These are phyloP conservation scores for Cicer chorassanicum DNA, from an alignment of 306 rosid genomes.

Conservation along the genomic window DNA sequence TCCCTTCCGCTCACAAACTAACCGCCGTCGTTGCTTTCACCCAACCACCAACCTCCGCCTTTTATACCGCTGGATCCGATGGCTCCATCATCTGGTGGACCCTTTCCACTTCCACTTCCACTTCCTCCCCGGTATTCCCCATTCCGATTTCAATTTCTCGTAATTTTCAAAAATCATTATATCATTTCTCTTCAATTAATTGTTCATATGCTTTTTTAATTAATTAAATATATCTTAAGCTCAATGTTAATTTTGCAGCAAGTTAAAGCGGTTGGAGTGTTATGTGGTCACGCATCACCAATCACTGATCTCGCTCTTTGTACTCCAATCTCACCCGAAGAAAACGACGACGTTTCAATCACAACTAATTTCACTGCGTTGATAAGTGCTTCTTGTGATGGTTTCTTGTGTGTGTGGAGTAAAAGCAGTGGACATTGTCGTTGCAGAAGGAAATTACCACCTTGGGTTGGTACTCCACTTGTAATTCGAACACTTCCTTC, in stretches of 20 bases:
- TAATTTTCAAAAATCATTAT: background rate
- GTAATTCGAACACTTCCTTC: constrained; percentile 69
- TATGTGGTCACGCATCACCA: constrained; percentile 92
- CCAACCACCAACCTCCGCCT: constrained; percentile 64
- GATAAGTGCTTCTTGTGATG: constrained; percentile 85
- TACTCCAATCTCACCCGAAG: constrained; percentile 58
- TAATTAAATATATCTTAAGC: constrained; percentile 13
- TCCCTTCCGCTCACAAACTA: constrained; percentile 61
- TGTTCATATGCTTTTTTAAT: background rate
- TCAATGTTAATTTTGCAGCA: constrained; percentile 59
- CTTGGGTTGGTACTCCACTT: constrained; percentile 91
- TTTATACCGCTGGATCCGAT: constrained; percentile 94
- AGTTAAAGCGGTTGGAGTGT: constrained; percentile 73
- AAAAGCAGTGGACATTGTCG: constrained; percentile 89
- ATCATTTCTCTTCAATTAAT: background rate
- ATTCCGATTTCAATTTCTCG: background rate
- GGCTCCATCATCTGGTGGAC: constrained; percentile 98
- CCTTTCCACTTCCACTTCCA: constrained; percentile 55
- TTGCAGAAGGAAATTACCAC: constrained; percentile 83
- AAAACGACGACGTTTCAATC: constrained; percentile 44
- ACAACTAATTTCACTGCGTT: constrained; percentile 58
- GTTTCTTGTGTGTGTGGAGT: constrained; percentile 95
- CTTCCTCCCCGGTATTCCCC: constrained; percentile 64
- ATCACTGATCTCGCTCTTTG: constrained; percentile 77
- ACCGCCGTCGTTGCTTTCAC: constrained; percentile 71